These are phyloP conservation scores for Zygnema circumcarinatum DNA, from an alignment of 139 green algal genomes.

Conservation along the genomic window DNA sequence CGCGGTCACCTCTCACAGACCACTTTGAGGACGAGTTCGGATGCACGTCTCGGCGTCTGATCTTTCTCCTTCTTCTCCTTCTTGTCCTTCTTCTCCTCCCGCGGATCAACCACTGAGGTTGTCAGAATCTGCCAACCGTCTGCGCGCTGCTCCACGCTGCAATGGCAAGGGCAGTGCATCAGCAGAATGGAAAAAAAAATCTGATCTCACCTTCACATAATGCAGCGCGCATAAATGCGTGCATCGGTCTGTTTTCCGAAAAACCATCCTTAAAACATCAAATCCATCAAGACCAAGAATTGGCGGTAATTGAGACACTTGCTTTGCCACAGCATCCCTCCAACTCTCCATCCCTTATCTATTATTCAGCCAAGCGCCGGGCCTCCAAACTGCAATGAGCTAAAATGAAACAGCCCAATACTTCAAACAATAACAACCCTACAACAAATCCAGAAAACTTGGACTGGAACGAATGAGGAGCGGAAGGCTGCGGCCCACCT, in stretches of 20 bases:
- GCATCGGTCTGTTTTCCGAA: too few species aligned
- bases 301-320: too few species aligned
- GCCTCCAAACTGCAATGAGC: too few species aligned
- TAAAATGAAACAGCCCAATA: too few species aligned
- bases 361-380: too few species aligned
- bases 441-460: neutral
- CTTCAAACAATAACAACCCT: neutral
- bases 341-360: too few species aligned
- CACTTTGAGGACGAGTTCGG: constrained; percentile 44
- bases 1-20: neutral
- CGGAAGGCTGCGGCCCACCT: neutral
- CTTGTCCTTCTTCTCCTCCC: neutral
- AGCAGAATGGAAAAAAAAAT: too few species aligned
- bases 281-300: too few species aligned
- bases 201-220: too few species aligned
- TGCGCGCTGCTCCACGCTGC: constrained; percentile 34
- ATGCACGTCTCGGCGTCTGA: constrained; percentile 1
- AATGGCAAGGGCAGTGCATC: neutral
- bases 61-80: constrained; percentile 24
- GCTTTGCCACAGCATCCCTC: too few species aligned
- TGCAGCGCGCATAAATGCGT: too few species aligned
- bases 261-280: too few species aligned
- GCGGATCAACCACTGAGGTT: constrained; percentile 30
- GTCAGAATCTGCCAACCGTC: constrained; percentile 39
- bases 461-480: neutral